A percentile compares a stretch with the other conserved stretches of the same genome.
Conservation (phyloP, 768 basidiomycete genomes). For the Russula olivacea region DNA sequence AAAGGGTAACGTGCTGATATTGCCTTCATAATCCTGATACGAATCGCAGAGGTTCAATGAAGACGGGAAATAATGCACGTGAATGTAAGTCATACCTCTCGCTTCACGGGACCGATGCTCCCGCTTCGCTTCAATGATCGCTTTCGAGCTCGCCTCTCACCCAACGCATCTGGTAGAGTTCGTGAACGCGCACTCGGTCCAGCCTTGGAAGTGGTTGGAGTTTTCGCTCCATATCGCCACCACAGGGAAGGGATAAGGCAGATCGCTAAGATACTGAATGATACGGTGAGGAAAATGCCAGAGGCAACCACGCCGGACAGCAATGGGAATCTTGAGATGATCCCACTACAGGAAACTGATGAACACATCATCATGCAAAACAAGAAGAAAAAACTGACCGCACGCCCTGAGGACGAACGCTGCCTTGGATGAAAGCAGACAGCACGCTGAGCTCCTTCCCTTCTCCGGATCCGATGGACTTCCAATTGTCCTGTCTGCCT, state of each 20-base stretch:
- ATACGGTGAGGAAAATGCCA: slow-evolving; percentile 33
- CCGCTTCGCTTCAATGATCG: slow-evolving; percentile 24
- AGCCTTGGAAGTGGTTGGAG: not conserved
- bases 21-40: slow-evolving; percentile 16
- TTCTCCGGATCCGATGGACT: slow-evolving; percentile 56
- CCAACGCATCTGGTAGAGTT: not conserved
- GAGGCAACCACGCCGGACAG: slow-evolving; percentile 43
- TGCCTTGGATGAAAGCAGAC: slow-evolving; percentile 55
- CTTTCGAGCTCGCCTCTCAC: slow-evolving; percentile 16
- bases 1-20: slow-evolving; percentile 6
- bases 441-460: slow-evolving; percentile 68
- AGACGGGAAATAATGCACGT: not conserved
- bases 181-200: slow-evolving; percentile 5
- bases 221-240: slow-evolving; percentile 25
- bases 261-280: slow-evolving; percentile 31
- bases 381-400: slow-evolving; percentile 41
- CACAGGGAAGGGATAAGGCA: slow-evolving; percentile 33
- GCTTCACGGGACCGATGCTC: slow-evolving; percentile 12
- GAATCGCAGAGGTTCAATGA: not conserved
- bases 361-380: slow-evolving; percentile 2
- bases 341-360: slow-evolving; percentile 41
- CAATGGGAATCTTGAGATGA: slow-evolving; percentile 65
- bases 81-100: slow-evolving; percentile 5
- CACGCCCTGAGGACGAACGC: slow-evolving; percentile 59
- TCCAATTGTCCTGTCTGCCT: slow-evolving; percentile 73